Percentiles rank a stretch among this genome's conserved stretches.
Evolutionary conservation across 495 filamentous ascomycete species (phyloP).

Genomic region (Xylaria curta): DNA sequence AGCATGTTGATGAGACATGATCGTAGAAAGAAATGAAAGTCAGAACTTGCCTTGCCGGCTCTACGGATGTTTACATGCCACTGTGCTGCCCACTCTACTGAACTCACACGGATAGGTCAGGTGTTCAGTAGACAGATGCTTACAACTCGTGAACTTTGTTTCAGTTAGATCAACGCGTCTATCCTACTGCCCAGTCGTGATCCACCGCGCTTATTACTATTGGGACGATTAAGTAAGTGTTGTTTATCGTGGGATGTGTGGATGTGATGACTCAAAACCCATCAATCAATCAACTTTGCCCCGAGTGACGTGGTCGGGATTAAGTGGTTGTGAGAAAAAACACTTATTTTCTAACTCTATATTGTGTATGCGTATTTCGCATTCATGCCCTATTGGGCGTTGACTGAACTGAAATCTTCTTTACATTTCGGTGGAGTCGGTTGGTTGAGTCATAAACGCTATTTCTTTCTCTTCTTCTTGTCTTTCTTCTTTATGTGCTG

Average conservation of each 20-base stretch:
- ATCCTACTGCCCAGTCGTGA: background rate
- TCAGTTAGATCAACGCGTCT: background rate
- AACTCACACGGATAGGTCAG: background rate
- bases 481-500: background rate
- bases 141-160: constrained; percentile 1
- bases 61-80: background rate
- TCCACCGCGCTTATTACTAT: constrained; percentile 13
- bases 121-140: background rate
- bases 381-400: constrained; percentile 1
- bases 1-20: constrained; percentile 9
- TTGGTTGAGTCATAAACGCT: constrained; percentile 14
- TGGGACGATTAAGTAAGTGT: background rate
- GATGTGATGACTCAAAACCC: constrained; percentile 25
- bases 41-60: background rate
- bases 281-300: background rate
- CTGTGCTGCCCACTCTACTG: background rate
- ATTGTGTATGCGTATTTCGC: background rate
- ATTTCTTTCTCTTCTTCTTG: background rate
- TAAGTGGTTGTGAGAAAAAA: constrained; percentile 5
- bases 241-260: background rate
- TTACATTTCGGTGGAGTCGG: background rate
- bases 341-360: background rate
- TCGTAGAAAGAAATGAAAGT: background rate
- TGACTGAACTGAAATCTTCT: background rate
- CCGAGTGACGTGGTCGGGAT: constrained; percentile 22